A percentile compares a stretch with the other conserved stretches of the same genome.
These are phyloP conservation scores for Dipodascopsis uninucleata DNA, from an alignment of 805 yeast species.

Conservation along the genomic window DNA sequence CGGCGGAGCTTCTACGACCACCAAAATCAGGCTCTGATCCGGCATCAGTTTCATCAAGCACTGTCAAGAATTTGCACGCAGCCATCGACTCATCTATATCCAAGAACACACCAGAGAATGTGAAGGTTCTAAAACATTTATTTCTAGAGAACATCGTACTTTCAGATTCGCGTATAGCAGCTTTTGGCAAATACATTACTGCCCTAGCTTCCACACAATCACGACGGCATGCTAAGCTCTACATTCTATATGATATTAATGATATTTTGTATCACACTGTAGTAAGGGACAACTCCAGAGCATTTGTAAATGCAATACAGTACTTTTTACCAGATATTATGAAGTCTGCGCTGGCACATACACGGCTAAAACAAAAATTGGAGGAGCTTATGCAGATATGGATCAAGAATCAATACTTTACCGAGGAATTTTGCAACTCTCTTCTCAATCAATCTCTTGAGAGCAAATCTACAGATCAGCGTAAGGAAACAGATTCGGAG, in stretches of 20 bases:
- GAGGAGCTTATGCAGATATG: constrained; percentile 19
- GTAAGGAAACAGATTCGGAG: neutral
- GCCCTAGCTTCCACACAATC: constrained; percentile 3
- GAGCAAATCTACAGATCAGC: too few relatives aligned
- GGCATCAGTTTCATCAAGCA: constrained; percentile 7
- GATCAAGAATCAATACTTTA: constrained; percentile 13
- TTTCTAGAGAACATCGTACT: constrained; percentile 4
- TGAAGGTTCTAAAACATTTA: constrained; percentile 6
- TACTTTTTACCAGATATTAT: constrained; percentile 12
- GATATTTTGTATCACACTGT: constrained; percentile 18
- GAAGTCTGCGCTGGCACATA: constrained; percentile 14
- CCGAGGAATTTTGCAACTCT: too few relatives aligned
- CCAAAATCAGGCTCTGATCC: neutral
- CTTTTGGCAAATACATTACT: constrained; percentile 16
- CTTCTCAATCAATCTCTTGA: too few relatives aligned
- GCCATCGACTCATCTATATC: constrained; percentile 10
- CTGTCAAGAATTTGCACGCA: constrained; percentile 10
- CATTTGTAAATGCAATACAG: constrained; percentile 5
- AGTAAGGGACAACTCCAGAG: neutral
- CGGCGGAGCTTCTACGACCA: constrained; percentile 21
- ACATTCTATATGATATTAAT: constrained; percentile 22
- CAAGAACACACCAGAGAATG: constrained; percentile 10
- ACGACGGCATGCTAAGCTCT: constrained; percentile 14
- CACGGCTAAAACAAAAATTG: constrained; percentile 1
- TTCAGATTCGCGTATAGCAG: constrained; percentile 4